phyloP scores from a whole-genome alignment of 805 yeast genomes.

The Cyberlindnera euphorbiae region DNA sequence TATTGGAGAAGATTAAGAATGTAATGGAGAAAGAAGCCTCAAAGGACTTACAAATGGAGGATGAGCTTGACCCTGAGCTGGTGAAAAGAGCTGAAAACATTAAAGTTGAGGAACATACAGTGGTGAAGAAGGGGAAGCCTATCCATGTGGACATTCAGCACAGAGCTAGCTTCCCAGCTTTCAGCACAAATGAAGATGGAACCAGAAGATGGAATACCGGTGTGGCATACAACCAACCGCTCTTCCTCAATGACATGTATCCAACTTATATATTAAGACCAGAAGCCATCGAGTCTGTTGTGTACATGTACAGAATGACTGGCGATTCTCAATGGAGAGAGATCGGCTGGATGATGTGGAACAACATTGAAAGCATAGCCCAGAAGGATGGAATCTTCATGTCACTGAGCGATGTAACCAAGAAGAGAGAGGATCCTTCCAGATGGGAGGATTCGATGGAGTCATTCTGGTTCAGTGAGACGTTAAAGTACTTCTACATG shows the following conservation, averaged over 20 bases:
- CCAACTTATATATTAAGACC: constrained; percentile 48
- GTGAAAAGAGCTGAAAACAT: not conserved
- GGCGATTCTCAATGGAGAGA: constrained; percentile 55
- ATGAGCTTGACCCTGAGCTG: not conserved
- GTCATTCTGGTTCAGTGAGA: constrained; percentile 55
- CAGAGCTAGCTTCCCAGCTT: constrained; percentile 3
- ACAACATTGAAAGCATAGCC: constrained; percentile 30
- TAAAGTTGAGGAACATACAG: not conserved
- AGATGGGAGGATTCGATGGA: constrained; percentile 35
- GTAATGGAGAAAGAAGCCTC: not conserved
- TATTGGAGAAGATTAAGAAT: not conserved
- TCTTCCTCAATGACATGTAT: constrained; percentile 31
- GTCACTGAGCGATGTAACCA: constrained; percentile 37
- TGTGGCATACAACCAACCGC: constrained; percentile 23
- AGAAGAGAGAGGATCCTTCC: constrained; percentile 21
- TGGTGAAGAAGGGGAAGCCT: constrained; percentile 4
- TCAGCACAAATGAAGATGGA: constrained; percentile 8
- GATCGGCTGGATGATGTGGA: constrained; percentile 47
- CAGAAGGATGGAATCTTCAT: constrained; percentile 32
- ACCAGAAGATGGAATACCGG: constrained; percentile 9
- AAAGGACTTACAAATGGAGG: not conserved
- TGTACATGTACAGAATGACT: constrained; percentile 54
- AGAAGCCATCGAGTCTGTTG: constrained; percentile 57
- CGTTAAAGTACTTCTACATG: constrained; percentile 51
- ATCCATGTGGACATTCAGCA: constrained; percentile 4